These are phyloP conservation scores for Parachlorella kessleri DNA, from an alignment of 139 green algal species.

Conservation along the genomic window DNA sequence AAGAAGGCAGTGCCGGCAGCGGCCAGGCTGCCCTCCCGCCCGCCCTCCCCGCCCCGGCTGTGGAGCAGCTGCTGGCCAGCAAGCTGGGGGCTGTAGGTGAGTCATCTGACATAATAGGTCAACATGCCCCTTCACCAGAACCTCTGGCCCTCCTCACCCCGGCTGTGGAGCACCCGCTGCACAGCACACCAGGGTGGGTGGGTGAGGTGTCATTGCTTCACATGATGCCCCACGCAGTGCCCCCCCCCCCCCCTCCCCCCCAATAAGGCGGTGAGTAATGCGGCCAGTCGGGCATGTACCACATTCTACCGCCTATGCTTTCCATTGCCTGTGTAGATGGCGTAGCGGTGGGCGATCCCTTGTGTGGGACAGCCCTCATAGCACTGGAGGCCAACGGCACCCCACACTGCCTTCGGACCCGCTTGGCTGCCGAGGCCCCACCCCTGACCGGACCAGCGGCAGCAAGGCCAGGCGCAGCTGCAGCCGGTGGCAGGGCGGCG, in stretches of 20 bases:
- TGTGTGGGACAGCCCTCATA: slow-evolving; percentile 35
- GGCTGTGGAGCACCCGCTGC: not conserved
- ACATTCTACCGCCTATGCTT: no score
- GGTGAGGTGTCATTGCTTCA: no score
- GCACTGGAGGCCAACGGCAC: slow-evolving; percentile 9
- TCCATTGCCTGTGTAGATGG: slow-evolving; percentile 15
- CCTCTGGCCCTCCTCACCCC: not conserved
- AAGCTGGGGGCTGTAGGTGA: not conserved
- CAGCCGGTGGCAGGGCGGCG: not conserved
- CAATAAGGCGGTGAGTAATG: no score
- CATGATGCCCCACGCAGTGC: no score
- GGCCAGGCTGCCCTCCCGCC: not conserved
- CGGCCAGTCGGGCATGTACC: no score
- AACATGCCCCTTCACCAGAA: no score
- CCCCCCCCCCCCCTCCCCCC: no score
- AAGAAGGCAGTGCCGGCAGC: not conserved
- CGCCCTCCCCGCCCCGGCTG: not conserved
- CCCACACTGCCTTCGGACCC: slow-evolving; percentile 11
- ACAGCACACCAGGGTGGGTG: not conserved
- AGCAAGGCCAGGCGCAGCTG: not conserved
- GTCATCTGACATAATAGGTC: no score
- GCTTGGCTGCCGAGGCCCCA: not conserved
- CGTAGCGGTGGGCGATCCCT: slow-evolving; percentile 29
- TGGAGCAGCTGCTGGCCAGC: not conserved
- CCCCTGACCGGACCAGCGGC: not conserved